Conservation (phyloP, 2,329 filamentous ascomycete species). For the Sporothrix euskadiensis region DNA sequence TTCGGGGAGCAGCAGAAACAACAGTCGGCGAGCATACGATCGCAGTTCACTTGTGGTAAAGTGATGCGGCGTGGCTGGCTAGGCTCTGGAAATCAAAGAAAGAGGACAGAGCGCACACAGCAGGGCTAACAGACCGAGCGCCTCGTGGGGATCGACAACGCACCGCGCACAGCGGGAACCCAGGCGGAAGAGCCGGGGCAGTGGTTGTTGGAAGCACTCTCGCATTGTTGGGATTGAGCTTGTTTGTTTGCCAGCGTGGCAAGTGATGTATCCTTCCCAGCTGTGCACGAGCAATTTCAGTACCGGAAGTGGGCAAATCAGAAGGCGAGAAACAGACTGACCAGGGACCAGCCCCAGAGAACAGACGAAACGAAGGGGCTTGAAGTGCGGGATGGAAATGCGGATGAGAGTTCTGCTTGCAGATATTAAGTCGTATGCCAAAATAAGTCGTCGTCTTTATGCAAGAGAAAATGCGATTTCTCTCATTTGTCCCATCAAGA, state of each 20-base stretch:
- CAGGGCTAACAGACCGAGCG: not conserved
- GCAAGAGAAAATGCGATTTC: not conserved
- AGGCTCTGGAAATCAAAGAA: not conserved
- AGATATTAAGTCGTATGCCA: not conserved
- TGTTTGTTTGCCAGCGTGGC: not conserved
- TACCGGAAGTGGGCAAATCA: not conserved
- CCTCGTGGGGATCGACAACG: conserved; percentile 22
- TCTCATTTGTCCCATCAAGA: not conserved
- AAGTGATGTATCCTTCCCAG: not conserved
- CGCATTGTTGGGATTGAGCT: not conserved
- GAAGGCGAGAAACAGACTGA: not conserved
- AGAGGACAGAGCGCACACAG: not conserved
- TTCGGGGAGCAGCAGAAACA: not conserved
- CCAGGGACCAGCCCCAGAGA: not conserved
- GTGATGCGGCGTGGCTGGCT: not conserved
- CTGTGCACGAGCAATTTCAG: conserved; percentile 4
- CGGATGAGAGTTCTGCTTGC: not conserved
- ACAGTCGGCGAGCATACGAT: not conserved
- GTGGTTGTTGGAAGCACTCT: not conserved
- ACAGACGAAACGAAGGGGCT: conserved; percentile 11
- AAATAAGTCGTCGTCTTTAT: not conserved
- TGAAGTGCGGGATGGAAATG: not conserved
- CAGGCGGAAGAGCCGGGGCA: not conserved
- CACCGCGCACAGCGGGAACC: not conserved
- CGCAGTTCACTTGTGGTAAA: not conserved